phyloP scores from a whole-genome alignment of 345 rosid genomes.

The Pistacia atlantica region DNA sequence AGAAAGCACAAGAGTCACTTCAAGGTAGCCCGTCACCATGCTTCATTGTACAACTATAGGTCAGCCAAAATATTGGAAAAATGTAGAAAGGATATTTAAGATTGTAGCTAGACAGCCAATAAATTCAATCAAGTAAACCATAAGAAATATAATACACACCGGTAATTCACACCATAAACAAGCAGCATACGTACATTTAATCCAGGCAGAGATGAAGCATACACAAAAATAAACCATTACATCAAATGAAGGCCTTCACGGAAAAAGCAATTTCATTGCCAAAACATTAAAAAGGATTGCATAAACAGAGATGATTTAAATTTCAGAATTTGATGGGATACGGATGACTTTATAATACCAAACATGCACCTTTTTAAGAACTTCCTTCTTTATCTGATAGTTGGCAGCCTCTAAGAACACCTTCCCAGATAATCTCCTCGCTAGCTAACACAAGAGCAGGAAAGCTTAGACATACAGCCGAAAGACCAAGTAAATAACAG shows the following conservation, averaged over 20 bases:
- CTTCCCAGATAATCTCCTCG: constrained; percentile 66
- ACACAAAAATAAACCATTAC: background rate
- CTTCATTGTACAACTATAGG: constrained; percentile 1
- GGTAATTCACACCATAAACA: background rate
- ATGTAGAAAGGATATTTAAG: background rate
- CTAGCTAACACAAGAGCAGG: constrained; percentile 49
- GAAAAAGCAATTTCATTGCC: background rate
- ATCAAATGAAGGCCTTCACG: background rate
- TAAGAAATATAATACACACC: background rate
- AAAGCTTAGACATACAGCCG: constrained; percentile 4
- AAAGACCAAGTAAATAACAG: constrained; percentile 18
- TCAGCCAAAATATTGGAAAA: constrained; percentile 3
- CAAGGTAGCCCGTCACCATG: constrained; percentile 5
- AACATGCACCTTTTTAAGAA: constrained; percentile 62
- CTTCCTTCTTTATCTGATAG: constrained; percentile 77
- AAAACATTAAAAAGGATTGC: background rate
- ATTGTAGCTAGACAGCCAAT: background rate
- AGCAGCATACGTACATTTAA: background rate
- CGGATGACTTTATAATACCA: constrained; percentile 12
- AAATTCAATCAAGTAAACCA: background rate
- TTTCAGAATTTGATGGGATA: background rate
- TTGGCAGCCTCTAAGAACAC: constrained; percentile 79
- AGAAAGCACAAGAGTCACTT: background rate
- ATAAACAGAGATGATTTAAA: background rate
- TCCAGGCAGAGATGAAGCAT: constrained; percentile 9